A percentile compares a stretch with the other conserved stretches of the same genome.
Evolutionary conservation across 2,329 filamentous ascomycete genomes (phyloP).

Genomic region (Hymenoscyphus linearis): DNA sequence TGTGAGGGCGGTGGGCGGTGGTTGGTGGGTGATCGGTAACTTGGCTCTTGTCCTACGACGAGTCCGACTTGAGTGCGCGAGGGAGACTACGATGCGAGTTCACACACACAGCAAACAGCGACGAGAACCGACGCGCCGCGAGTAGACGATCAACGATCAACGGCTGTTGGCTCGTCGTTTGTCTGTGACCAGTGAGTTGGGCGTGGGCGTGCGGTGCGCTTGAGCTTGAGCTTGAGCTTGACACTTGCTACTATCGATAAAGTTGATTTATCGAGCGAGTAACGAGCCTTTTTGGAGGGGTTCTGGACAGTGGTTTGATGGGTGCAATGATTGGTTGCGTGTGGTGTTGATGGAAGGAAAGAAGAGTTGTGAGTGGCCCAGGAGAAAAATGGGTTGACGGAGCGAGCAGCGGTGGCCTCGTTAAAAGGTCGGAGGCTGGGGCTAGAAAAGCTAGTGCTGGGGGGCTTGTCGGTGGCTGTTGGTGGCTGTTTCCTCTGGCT

Average conservation of each 20-base stretch:
- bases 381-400: slow-evolving; percentile 8
- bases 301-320: slow-evolving; percentile 20
- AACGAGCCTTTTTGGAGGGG: slow-evolving; percentile 11
- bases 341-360: slow-evolving; percentile 16
- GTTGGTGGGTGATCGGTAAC: neutral
- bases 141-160: neutral
- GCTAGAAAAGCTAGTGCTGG: neutral
- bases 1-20: neutral
- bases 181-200: neutral
- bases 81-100: too few relatives aligned
- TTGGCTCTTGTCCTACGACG: neutral
- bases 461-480: neutral
- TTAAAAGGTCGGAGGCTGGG: neutral
- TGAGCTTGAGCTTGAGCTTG: too few relatives aligned
- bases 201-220: too few relatives aligned
- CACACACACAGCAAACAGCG: too few relatives aligned
- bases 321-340: slow-evolving; percentile 22
- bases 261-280: slow-evolving; percentile 13
- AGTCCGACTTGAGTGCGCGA: too few relatives aligned
- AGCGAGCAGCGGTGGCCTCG: slow-evolving; percentile 5
- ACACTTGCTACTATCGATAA: slow-evolving; percentile 9
- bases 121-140: slow-evolving; percentile 2
- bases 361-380: slow-evolving; percentile 17
- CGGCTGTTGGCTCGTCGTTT: neutral
- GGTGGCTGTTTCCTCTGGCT: neutral